Evolutionary conservation across 2,329 filamentous ascomycete genomes (phyloP), one percentile per base, ranked within the genome.

Genomic region (Penicillium vulpinum): DNA sequence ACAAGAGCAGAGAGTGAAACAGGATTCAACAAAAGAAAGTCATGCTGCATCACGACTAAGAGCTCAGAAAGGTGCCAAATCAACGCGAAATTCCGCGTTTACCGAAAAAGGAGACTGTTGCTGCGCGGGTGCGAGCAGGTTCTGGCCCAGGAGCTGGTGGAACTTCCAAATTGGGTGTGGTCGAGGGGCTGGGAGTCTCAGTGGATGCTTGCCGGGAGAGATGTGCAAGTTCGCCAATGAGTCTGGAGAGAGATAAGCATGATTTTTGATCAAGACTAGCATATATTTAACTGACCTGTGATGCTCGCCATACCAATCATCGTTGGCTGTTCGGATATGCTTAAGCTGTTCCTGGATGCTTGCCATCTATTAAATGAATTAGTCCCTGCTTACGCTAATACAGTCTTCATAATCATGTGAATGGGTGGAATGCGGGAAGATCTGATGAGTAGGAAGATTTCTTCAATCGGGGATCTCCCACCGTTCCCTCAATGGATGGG

Each of bases 291-390:
- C 72, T 62, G 54, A 78, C 76, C 73, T 75, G 58, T 65, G 65
- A 60, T 79, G 73, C 52, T 78, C 77, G 56, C 75, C 74, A 38
- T 76, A 71, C 71, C 76, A 77, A 58, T 75, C 77, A 56, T 78
- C 76, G 62, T 74, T 78, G 44, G 77, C 67, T 43, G 72, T 71
- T 62, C 77, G 70, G 66, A 80, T 73, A 64, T 79, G 72, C 58
- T 76, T 74, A 74, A 78, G 70, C 70, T 79, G 71, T 65, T 79
- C 70, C 73, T 75, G 69, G 60, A 78, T 78, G 70, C 77, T 79
- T 55, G 78, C 78, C 73, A 80, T 75, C 74, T 80, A 69, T 59
- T 62, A 51, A 60, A 54, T 63, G 38, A 62, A 62, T 68, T 63
- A 70, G 62, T 61, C 18, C 51, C 54, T 53, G 54, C 57, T 54